phyloP scores from a whole-genome alignment of 129 eudicot genomes.

The Lactuca saligna region DNA sequence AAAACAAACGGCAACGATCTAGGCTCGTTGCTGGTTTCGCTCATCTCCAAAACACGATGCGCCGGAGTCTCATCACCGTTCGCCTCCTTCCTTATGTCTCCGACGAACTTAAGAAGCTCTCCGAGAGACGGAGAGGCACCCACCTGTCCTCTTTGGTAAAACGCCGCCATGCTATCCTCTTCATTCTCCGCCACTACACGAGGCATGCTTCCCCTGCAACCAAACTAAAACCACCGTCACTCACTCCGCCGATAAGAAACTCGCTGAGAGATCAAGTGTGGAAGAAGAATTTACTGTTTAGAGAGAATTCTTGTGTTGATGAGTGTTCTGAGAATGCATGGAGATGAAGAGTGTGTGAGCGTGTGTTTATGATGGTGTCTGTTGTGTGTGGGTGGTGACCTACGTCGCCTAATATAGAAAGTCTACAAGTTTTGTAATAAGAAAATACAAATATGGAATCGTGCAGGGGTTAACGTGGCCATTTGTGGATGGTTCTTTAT shows the following conservation, averaged over 20 bases:
- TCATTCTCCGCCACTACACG: conserved; percentile 30
- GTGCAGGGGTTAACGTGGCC: conserved; percentile 13
- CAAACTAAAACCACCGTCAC: not conserved
- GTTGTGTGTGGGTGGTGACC: conserved; percentile 34
- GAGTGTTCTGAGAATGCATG: conserved; percentile 18
- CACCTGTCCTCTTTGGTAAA: conserved; percentile 24
- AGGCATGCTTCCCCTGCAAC: conserved; percentile 11
- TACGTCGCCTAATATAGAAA: conserved; percentile 32
- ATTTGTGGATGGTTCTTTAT: conserved; percentile 2
- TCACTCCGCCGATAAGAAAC: not conserved
- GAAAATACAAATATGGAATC: not conserved
- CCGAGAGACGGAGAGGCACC: conserved; percentile 37
- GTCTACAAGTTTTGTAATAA: conserved; percentile 18
- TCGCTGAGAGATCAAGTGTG: not conserved
- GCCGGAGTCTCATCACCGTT: conserved; percentile 39
- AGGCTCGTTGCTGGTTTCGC: conserved; percentile 40
- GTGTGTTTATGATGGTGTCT: conserved; percentile 33
- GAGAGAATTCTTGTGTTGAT: conserved; percentile 10
- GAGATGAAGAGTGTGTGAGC: conserved; percentile 28
- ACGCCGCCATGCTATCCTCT: conserved; percentile 15
- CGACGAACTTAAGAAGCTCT: conserved; percentile 43
- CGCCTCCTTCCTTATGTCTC: conserved; percentile 34
- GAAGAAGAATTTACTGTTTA: not conserved
- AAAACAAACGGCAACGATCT: conserved; percentile 55
- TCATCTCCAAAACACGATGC: conserved; percentile 51